Evolutionary conservation across 306 rosid species (phyloP), one percentile per base, ranked within the genome.

Genomic region (Quercus parvula): DNA sequence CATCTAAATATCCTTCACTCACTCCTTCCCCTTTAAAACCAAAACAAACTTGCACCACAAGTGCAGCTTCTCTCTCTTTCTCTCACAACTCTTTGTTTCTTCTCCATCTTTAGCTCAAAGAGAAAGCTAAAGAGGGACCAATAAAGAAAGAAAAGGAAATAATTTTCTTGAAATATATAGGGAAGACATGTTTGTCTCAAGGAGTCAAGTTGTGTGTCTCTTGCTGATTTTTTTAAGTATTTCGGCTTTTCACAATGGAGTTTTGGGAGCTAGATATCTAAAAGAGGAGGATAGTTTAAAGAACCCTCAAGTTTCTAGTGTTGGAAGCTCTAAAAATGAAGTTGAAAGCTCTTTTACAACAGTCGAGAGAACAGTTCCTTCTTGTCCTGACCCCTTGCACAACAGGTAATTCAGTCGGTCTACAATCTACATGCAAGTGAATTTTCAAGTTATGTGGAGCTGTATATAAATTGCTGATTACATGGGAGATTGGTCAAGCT

Each of bases 301-400:
- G 79, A 81, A 77, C 74, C 64, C 78, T 85, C 73, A 51, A 78
- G 77, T 13, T 35, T 70, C 83, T 87, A 78, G 46, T 41, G 58
- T 78, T 64, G 79, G 54, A 49, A 49, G 83, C 77, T 71, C 75
- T 49, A 75, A 78, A 44, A 80, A 67, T 56, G 81, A 52, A 44
- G 74, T 81, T 30, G 77, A 72, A 78, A 85, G 83, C 44, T 75
- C 80, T 82, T 88, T 80, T 31, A 75, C 83, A 8, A 33, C 88
- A 22, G 57, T 57, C 56, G 74, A 89, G n/a, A 89, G 97, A 85
- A 51, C 75, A 84, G 95, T 91, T 35, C 97, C 97, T 9, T 91
- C 94, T 78, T 74, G 90, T 83, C 97, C 97, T 66, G 95, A 91
- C 64, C 97, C 94, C 18, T 83, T 94, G 73, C 98, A 94, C 86